Evolutionary conservation across 2,329 filamentous ascomycete genomes (phyloP).

Genomic region (Pyrenophora teres): DNA sequence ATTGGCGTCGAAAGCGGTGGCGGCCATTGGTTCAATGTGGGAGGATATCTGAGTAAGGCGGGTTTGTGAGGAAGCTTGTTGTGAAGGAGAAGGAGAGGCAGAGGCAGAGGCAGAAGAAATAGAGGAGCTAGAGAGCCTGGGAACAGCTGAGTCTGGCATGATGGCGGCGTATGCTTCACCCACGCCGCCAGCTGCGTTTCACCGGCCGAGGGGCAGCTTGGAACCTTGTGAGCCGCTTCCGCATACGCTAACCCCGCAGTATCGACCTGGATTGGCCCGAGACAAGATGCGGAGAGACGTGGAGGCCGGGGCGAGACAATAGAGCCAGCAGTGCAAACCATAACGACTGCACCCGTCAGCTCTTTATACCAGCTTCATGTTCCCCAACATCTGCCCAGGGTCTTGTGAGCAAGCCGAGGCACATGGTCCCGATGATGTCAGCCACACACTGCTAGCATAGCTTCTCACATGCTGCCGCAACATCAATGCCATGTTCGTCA

Average conservation of each 20-base stretch:
- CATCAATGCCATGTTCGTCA: not conserved
- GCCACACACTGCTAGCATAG: not conserved
- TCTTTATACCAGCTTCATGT: conserved; percentile 19
- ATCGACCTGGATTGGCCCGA: conserved; percentile 14
- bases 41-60: conserved; percentile 63
- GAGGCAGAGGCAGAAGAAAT: conserved; percentile 2
- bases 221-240: conserved; percentile 17
- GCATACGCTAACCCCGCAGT: conserved; percentile 35
- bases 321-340: conserved; percentile 8
- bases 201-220: conserved; percentile 22
- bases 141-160: conserved; percentile 34
- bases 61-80: conserved; percentile 33
- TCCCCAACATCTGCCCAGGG: conserved; percentile 9
- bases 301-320: conserved; percentile 5
- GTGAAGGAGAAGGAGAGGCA: conserved; percentile 16
- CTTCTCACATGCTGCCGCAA: conserved; percentile 32
- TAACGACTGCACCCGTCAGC: conserved; percentile 15
- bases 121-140: conserved; percentile 1
- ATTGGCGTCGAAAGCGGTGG: conserved; percentile 74
- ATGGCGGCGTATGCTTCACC: conserved; percentile 12
- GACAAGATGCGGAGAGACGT: conserved; percentile 16
- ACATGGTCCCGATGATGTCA: conserved; percentile 28
- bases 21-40: conserved; percentile 69
- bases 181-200: conserved; percentile 33
- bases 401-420: conserved; percentile 33